phyloP scores from a whole-genome alignment of 345 rosid species.

The Fremontodendron californicum region DNA sequence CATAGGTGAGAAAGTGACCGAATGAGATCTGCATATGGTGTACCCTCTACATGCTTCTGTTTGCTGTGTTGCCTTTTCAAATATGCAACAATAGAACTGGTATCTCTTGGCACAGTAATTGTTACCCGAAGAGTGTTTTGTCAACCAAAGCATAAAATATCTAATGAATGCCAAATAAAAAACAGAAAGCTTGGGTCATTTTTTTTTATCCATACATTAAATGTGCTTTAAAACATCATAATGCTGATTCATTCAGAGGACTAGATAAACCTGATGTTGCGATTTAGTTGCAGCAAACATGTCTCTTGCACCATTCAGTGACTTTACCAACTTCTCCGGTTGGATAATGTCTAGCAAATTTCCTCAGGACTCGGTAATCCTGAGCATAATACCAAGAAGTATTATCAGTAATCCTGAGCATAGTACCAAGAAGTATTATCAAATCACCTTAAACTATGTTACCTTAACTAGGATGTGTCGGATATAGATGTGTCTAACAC shows the following conservation, averaged over 20 bases:
- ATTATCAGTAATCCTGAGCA: too few relatives aligned
- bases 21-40: conserved; percentile 82
- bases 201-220: neutral
- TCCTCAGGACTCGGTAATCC: conserved; percentile 78
- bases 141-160: conserved; percentile 73
- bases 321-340: conserved; percentile 77
- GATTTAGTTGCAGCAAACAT: conserved; percentile 95
- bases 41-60: conserved; percentile 88
- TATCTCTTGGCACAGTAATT: conserved; percentile 35
- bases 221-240: conserved; percentile 10
- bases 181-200: conserved; percentile 17
- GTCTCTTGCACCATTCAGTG: conserved; percentile 78
- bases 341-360: conserved; percentile 79
- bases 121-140: conserved; percentile 85
- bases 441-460: too few relatives aligned
- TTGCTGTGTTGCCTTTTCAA: conserved; percentile 63
- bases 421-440: too few relatives aligned
- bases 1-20: conserved; percentile 76
- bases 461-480: too few relatives aligned
- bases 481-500: too few relatives aligned
- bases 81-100: conserved; percentile 62
- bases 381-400: conserved; percentile 72
- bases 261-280: conserved; percentile 77
- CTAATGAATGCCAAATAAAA: conserved; percentile 30
- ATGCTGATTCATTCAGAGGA: conserved; percentile 17